phyloP scores from a whole-genome alignment of 2,329 filamentous ascomycete genomes.

The Hypomyces rosellus region DNA sequence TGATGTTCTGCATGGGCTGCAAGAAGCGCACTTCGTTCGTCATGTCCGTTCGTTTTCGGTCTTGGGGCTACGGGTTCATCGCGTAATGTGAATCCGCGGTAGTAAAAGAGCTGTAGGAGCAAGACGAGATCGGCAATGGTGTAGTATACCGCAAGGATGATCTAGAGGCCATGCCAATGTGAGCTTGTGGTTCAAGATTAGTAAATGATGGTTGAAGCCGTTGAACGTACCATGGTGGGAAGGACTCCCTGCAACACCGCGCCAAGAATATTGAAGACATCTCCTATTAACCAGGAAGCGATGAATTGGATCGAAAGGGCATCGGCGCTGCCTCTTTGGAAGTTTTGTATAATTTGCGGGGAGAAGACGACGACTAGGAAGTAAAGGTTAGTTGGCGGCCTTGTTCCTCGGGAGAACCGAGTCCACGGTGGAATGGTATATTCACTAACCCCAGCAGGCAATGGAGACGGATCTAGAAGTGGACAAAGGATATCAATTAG shows the following conservation, averaged over 20 bases:
- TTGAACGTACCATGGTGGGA: constrained; percentile 69
- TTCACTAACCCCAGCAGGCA: constrained; percentile 66
- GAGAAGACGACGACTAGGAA: constrained; percentile 79
- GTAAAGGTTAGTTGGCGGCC: constrained; percentile 5
- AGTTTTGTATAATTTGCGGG: constrained; percentile 94
- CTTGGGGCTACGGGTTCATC: constrained; percentile 43
- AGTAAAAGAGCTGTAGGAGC: constrained; percentile 88
- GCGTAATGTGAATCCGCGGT: constrained; percentile 70
- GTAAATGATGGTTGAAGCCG: neutral
- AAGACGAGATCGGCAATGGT: constrained; percentile 87
- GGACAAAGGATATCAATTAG: neutral
- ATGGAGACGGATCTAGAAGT: constrained; percentile 77
- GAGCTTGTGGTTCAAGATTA: neutral
- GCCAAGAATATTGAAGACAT: constrained; percentile 96
- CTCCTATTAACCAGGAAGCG: constrained; percentile 84
- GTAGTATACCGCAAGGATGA: constrained; percentile 90
- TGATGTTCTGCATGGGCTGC: constrained; percentile 34
- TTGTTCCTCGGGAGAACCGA: neutral
- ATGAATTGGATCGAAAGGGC: constrained; percentile 88
- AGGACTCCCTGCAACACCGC: constrained; percentile 84
- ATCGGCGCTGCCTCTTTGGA: constrained; percentile 75
- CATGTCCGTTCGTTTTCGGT: constrained; percentile 35
- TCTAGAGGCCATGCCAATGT: constrained; percentile 34
- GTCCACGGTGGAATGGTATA: neutral
- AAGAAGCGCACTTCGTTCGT: constrained; percentile 49